phyloP scores from a whole-genome alignment of 192 early-diverging fungal genomes.

The Rhizoclosmatium sp. region DNA sequence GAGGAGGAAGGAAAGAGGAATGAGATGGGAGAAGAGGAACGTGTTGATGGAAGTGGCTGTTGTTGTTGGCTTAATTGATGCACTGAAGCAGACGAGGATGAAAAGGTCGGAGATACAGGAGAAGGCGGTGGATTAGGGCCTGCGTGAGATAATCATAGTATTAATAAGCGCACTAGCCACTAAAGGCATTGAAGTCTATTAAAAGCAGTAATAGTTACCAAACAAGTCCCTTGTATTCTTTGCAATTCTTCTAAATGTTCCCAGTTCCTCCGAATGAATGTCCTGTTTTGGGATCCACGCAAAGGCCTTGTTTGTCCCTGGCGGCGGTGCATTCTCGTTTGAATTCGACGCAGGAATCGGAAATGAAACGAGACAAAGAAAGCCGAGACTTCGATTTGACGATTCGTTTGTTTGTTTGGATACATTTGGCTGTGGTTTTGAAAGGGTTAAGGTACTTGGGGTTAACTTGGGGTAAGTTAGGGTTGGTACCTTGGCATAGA shows the following conservation, averaged over 20 bases:
- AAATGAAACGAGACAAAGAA: conserved; percentile 16
- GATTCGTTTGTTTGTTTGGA: neutral
- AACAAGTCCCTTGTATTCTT: conserved; percentile 21
- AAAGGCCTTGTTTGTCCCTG: neutral
- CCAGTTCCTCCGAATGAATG: conserved; percentile 26
- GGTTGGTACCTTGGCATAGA: conserved; percentile 2
- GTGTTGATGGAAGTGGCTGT: neutral
- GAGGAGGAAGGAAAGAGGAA: conserved; percentile 6
- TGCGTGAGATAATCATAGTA: neutral
- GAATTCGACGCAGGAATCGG: neutral
- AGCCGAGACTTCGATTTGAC: conserved; percentile 15
- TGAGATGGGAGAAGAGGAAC: conserved; percentile 8
- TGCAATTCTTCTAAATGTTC: conserved; percentile 37
- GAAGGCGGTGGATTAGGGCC: conserved; percentile 2
- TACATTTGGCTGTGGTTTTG: neutral
- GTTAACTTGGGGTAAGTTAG: neutral
- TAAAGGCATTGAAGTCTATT: neutral
- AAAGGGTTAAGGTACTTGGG: neutral
- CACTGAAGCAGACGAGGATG: neutral
- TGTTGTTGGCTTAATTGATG: neutral
- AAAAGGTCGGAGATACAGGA: conserved; percentile 18
- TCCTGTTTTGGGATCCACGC: conserved; percentile 41
- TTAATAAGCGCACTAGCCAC: neutral
- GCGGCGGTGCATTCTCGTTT: neutral
- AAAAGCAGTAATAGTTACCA: neutral